phyloP scores from a whole-genome alignment of 1,284 basidiomycete species.

The Sporisorium graminicola region DNA sequence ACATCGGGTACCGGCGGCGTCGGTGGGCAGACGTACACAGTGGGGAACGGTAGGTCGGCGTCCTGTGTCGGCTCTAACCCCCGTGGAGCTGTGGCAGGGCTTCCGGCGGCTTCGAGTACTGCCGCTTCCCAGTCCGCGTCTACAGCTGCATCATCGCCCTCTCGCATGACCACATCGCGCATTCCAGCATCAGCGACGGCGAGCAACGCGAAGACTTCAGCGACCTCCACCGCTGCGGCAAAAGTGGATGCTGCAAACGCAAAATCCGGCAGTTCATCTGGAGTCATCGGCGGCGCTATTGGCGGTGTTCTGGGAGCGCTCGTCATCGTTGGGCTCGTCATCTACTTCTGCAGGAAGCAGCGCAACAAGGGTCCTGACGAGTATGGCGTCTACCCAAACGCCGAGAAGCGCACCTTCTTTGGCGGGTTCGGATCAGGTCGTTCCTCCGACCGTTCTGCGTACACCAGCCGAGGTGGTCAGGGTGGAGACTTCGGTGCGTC shows the following conservation, averaged over 20 bases:
- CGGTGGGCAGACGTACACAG: constrained; percentile 32
- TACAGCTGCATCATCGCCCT: constrained; percentile 9
- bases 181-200: neutral
- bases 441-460: constrained; percentile 14
- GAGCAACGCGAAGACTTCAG: constrained; percentile 9
- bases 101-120: constrained; percentile 33
- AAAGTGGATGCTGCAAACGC: constrained; percentile 10
- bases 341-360: constrained; percentile 19
- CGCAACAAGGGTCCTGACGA: constrained; percentile 30
- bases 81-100: constrained; percentile 24
- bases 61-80: constrained; percentile 20
- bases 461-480: constrained; percentile 1
- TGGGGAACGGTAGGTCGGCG: constrained; percentile 21
- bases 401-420: constrained; percentile 38
- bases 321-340: constrained; percentile 11
- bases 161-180: constrained; percentile 31
- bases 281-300: constrained; percentile 31
- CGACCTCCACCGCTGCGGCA: constrained; percentile 12
- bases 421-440: constrained; percentile 24
- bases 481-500: constrained; percentile 23
- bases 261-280: constrained; percentile 13
- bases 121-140: constrained; percentile 14
- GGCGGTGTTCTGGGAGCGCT: constrained; percentile 33
- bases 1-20: constrained; percentile 43
- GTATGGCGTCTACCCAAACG: constrained; percentile 34